These are phyloP conservation scores for Entelexis sorbosivorans DNA, from an alignment of 1,139 yeast genomes.

Conservation along the genomic window DNA sequence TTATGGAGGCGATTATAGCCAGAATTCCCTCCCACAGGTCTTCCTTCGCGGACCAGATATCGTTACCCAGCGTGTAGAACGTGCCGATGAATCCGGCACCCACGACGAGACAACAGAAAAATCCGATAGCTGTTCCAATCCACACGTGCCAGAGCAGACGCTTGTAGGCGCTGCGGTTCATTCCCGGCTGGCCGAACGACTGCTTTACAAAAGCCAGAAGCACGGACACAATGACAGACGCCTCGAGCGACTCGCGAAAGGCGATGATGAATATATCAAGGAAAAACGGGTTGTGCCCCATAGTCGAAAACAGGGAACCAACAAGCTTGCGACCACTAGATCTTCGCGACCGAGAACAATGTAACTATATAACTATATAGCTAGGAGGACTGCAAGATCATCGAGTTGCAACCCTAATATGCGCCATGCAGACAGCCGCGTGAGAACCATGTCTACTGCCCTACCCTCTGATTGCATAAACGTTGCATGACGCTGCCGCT, in stretches of 20 bases:
- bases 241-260: slow-evolving; percentile 83
- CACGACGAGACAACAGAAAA: slow-evolving; percentile 58
- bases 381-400: neutral
- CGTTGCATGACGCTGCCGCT: neutral
- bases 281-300: slow-evolving; percentile 30
- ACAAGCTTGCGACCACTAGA: neutral
- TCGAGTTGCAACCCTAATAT: neutral
- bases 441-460: neutral
- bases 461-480: neutral
- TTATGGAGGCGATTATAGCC: slow-evolving; percentile 67
- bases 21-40: slow-evolving; percentile 91
- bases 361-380: neutral
- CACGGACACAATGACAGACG: slow-evolving; percentile 79
- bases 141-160: slow-evolving; percentile 63
- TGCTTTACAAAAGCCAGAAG: slow-evolving; percentile 82
- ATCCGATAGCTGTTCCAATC: slow-evolving; percentile 63
- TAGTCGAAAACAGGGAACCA: neutral
- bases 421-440: neutral
- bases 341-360: neutral
- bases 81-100: slow-evolving; percentile 83
- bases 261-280: slow-evolving; percentile 64
- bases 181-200: slow-evolving; percentile 48
- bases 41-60: slow-evolving; percentile 77
- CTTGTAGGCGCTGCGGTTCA: slow-evolving; percentile 46
- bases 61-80: slow-evolving; percentile 66